Evolutionary conservation across 1,284 basidiomycete species (phyloP), one percentile per base, ranked within the genome.

Genomic region (Papiliotrema flavescens): DNA sequence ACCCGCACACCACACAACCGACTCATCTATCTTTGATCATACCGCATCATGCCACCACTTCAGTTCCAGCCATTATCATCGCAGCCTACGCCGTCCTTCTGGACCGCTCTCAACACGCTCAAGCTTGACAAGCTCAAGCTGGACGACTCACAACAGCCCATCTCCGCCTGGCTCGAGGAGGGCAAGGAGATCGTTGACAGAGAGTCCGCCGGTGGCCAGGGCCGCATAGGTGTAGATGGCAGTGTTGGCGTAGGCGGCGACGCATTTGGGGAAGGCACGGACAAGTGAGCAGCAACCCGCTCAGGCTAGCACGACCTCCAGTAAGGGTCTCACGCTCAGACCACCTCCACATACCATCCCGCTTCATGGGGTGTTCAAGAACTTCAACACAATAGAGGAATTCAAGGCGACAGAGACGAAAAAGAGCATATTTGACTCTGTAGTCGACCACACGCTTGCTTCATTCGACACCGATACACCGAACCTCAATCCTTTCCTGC

Each of bases 321-420:
- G 24, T 36, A 13, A 22, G 13, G 15, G n/a, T n/a, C 15, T 22
- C 14, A 24, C 15, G 19, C 15, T 5, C 57, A 84, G 81, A 44
- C 51, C 73, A n/a, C 76, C 80, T 0, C 61, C 77, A 0, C 67
- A 79, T 55, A 75, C 81, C 2, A 77, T 82, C 17, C 48, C 72
- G 0, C 78, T 83, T 1, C 67, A 57, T 5, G 95, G 95, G 11
- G 76, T 80, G 1, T 81, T 98, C 65, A 94, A 92, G 81, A 93
- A 93, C 72, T 94, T 83, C 79, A 98, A 98, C 71, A 98, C 96
- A 1, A 86, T 98, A 64, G 94, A 98, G 65, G 91, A 96, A 14
- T 98, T 98, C 79, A 93, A 89, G 67, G 82, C 83, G 2, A 85
- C 86, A 1, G 90, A 97, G 66, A 23, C 53, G 1, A 98, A 98